These are phyloP conservation scores for Polysphondylium violaceum DNA, from an alignment of 78 protist genomes.

Conservation along the genomic window DNA sequence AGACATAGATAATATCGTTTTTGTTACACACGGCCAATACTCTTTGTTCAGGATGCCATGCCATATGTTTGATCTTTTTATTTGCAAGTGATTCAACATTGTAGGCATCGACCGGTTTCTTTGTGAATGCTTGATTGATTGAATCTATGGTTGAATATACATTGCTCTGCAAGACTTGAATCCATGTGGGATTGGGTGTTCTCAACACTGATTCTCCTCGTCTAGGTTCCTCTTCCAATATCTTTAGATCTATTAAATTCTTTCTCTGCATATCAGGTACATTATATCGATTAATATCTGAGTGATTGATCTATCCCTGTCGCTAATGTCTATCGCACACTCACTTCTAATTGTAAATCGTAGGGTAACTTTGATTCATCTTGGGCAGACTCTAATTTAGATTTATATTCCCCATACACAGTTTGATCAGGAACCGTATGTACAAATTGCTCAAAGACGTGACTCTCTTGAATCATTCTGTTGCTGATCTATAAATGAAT, in stretches of 20 bases:
- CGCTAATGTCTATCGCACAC: too few relatives aligned
- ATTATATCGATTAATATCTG: not conserved
- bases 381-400: not conserved
- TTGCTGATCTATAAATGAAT: too few relatives aligned
- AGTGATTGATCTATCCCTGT: too few relatives aligned
- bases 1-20: conserved; percentile 33
- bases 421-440: not conserved
- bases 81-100: not conserved
- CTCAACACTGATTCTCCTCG: not conserved
- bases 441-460: conserved; percentile 31
- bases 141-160: conserved; percentile 7
- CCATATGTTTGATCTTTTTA: conserved; percentile 24
- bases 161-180: not conserved
- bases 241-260: conserved; percentile 21
- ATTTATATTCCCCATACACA: conserved; percentile 60
- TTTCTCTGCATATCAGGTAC: not conserved
- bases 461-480: conserved; percentile 37
- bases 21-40: conserved; percentile 38
- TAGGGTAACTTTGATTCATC: conserved; percentile 58
- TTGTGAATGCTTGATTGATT: not conserved
- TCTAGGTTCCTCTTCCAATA: conserved; percentile 17
- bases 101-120: not conserved
- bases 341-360: conserved; percentile 60
- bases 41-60: conserved; percentile 73
- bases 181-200: conserved; percentile 16